phyloP scores from a whole-genome alignment of 73 alveolate species.

The Tetrahymena borealis region DNA sequence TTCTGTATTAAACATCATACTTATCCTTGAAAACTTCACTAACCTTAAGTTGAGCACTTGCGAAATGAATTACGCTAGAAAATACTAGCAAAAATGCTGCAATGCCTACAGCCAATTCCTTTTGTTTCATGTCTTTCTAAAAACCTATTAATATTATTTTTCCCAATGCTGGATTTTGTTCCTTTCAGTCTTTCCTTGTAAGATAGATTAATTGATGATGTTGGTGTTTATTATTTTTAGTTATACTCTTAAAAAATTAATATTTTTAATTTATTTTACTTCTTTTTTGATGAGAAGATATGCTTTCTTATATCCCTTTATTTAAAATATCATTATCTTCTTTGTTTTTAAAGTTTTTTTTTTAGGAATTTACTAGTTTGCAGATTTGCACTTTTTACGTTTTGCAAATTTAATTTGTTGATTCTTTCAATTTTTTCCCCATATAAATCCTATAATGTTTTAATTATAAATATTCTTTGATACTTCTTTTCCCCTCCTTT shows the following conservation, averaged over 20 bases:
- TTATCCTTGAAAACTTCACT: background rate
- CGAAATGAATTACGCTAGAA: background rate
- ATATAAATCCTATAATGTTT: too few species aligned
- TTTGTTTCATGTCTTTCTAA: background rate
- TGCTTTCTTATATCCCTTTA: background rate
- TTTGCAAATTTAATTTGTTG: background rate
- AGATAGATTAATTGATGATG: too few species aligned
- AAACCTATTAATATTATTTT: background rate
- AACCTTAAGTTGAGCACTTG: background rate
- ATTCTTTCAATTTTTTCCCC: background rate
- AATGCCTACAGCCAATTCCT: background rate
- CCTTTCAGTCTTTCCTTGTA: too few species aligned
- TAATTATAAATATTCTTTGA: background rate
- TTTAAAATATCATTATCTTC: background rate
- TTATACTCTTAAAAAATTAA: too few species aligned
- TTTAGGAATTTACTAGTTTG: background rate
- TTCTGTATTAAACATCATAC: background rate
- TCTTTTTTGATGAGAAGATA: background rate
- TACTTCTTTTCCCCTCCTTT: background rate
- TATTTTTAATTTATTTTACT: background rate
- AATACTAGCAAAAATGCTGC: background rate
- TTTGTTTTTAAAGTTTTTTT: background rate
- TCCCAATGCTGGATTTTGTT: too few species aligned
- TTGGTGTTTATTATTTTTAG: too few species aligned
- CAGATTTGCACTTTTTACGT: background rate